Evolutionary conservation across 2,329 filamentous ascomycete genomes (phyloP).

Genomic region (Proliferodiscus dingleyae): DNA sequence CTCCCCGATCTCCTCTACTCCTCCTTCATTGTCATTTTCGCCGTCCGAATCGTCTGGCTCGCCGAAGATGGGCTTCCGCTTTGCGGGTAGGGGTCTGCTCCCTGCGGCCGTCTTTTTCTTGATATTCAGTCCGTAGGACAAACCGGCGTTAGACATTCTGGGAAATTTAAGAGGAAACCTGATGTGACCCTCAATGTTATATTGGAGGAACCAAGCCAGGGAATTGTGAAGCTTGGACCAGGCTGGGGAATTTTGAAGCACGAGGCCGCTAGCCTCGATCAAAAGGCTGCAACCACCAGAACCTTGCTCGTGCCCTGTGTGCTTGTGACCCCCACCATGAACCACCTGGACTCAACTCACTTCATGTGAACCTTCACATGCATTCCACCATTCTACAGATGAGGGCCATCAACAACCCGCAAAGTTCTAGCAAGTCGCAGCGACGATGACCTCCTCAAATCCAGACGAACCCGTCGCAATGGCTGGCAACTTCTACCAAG

Average conservation of each 20-base stretch:
- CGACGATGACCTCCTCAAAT: conserved; percentile 16
- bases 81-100: conserved; percentile 44
- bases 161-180: too few relatives aligned
- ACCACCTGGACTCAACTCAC: not conserved
- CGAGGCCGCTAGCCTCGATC: conserved; percentile 2
- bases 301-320: too few relatives aligned
- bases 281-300: conserved; percentile 2
- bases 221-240: too few relatives aligned
- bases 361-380: not conserved
- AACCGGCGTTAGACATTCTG: conserved; percentile 32
- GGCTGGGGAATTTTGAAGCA: conserved; percentile 3
- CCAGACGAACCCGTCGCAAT: conserved; percentile 5
- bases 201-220: too few relatives aligned
- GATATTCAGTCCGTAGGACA: conserved; percentile 56
- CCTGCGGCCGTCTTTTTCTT: conserved; percentile 50
- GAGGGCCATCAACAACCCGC: not conserved
- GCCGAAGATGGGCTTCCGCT: conserved; percentile 54
- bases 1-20: conserved; percentile 55
- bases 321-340: too few relatives aligned
- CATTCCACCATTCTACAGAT: not conserved
- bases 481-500: conserved; percentile 1
- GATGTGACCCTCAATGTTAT: too few relatives aligned
- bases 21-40: conserved; percentile 36
- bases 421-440: not conserved
- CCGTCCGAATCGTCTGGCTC: conserved; percentile 54